Evolutionary conservation across 139 green algal genomes (phyloP), one percentile per base, ranked within the genome.

Genomic region (Chara braunii): DNA sequence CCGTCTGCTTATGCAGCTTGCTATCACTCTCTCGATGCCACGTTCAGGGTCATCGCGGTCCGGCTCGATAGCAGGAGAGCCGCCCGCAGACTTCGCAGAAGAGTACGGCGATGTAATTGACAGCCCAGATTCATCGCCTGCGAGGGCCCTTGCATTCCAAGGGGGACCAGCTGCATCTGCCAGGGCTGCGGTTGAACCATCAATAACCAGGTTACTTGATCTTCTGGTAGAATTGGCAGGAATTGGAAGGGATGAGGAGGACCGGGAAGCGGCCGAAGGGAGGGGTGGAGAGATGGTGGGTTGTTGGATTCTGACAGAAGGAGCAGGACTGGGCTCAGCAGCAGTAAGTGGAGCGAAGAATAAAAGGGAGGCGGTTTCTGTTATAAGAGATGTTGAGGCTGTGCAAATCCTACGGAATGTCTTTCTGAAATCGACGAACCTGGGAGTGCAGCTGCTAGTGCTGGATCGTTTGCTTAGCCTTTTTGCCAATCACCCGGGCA

Each of bases 381-480:
- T 26, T 18, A 48, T 53, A 9, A 14, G 8, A 35, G 8, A 53
- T 35, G 14, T 11, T 7, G n/a, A 51, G 26, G 14, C 22, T 18
- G 6, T 6, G 23, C 11, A 9, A 54, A 14, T 53, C n/a, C 53
- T 62, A 35, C 53, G 62, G 51, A 48, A 52, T 3, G 23, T 75
- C 2, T 75, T 71, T 50, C 67, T 75, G 43, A 36, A 64, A 7
- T 70, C 67, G 23, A 51, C 50, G 18, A 34, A 72, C 33, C 31
- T 61, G 24, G 8, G 28, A 2, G 30, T 75, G 37, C 57, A 65
- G 58, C 37, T 64, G 3, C n/a, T 57, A n/a, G 35, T 75, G 11
- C 67, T 75, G 6, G 58, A 75, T 18, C 67, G 58, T n/a, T 48
- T 75, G 31, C 23, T 64, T 33, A 24, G 24, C 23, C 33, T 75